Evolutionary conservation across 129 eudicot species (phyloP), one percentile per base, ranked within the genome.

Genomic region (carrot (Daucus carota)): DNA sequence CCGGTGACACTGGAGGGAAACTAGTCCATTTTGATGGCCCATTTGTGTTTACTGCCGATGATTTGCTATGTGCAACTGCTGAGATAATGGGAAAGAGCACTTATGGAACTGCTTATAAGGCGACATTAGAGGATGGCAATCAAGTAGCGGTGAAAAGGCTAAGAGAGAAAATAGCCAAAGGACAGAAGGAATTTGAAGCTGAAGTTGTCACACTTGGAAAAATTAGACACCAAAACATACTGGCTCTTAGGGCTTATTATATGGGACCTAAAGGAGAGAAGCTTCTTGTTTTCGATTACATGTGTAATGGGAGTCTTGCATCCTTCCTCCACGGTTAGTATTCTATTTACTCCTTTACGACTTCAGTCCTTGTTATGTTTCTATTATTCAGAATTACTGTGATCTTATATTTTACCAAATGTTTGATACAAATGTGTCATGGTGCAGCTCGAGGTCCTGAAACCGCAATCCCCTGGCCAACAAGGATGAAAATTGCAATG

Each of bases 221-320:
- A 84, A 89, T 95, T 63, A 69, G 99, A 31, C 93, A 95, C 73
- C 83, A 85, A 5, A 88, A 95, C 40, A 79, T 95, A 32, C 83
- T 91, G 77, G 89, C 99, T 26, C 84, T 95, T 73, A 79, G 97
- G 42, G 99, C 99, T 0, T 95, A 89, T 84, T 95, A 95, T 74
- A 46, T 95, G 83, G 97, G 99, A 18, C 97, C 99, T 0, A 95
- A 91, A 81, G 99, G 96, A 17, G 99, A 95, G 82, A 95, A 89
- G 94, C 96, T 95, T 79, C 97, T 95, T 5, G 99, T 91, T 52
- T 95, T 86, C 33, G 97, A 95, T 91, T 91, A 89, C 78, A 79
- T 89, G 93, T 79, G 89, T 38, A 91, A 88, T 79, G 99, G 99
- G 57, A 95, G 97, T 70, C 92, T 95, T 48, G 90, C 99, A 46